A percentile compares a stretch with the other conserved stretches of the same genome.
Conservation (phyloP, 495 filamentous ascomycete species). For the Bathelium albidoporum region DNA sequence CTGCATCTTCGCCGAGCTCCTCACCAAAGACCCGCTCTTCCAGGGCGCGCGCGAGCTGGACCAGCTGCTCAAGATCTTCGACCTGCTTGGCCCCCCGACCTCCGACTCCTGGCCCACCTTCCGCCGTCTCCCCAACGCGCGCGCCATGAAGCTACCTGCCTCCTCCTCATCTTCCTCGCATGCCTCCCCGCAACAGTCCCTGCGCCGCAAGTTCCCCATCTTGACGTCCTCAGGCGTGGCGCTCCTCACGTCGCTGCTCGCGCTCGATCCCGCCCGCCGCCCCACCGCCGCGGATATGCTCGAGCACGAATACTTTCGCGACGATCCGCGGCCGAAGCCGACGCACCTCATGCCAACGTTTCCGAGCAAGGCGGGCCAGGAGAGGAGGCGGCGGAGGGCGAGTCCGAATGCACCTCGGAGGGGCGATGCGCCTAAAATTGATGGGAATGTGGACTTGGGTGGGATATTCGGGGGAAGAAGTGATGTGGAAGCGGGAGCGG, state of each 20-base stretch:
- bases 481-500: constrained; percentile 65
- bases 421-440: constrained; percentile 58
- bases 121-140: constrained; percentile 79
- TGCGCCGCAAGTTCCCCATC: constrained; percentile 69
- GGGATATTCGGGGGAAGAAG: constrained; percentile 65
- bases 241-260: constrained; percentile 58
- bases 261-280: constrained; percentile 61
- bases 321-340: constrained; percentile 79
- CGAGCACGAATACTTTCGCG: constrained; percentile 72
- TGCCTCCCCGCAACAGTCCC: constrained; percentile 14
- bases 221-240: constrained; percentile 64
- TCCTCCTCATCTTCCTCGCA: constrained; percentile 4
- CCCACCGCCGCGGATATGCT: constrained; percentile 64
- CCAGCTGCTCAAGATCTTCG: constrained; percentile 73
- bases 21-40: constrained; percentile 71
- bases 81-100: constrained; percentile 80
- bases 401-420: constrained; percentile 82
- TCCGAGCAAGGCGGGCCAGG: constrained; percentile 87
- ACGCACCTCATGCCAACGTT: constrained; percentile 59
- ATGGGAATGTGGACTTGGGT: constrained; percentile 64
- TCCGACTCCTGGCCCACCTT: constrained; percentile 80
- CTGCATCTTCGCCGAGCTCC: constrained; percentile 90
- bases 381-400: constrained; percentile 59
- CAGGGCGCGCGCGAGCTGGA: constrained; percentile 95
- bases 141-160: constrained; percentile 66